These are phyloP conservation scores for Colletotrichum limetticola DNA, from an alignment of 2,329 filamentous ascomycete species.

Conservation along the genomic window DNA sequence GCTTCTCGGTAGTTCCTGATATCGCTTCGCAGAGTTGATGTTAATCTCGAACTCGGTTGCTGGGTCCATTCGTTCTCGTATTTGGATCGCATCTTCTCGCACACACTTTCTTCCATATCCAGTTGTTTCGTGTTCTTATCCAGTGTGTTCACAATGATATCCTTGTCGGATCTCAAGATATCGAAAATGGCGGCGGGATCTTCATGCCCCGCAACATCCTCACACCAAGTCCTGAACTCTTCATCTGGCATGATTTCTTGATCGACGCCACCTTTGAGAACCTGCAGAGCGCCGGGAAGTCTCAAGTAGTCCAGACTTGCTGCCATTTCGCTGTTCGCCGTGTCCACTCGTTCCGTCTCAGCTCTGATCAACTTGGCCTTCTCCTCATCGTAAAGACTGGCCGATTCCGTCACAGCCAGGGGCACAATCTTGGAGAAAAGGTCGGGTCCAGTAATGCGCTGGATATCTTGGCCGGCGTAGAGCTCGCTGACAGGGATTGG, in stretches of 20 bases:
- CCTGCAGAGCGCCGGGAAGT: conserved; percentile 87
- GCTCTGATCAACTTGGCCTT: conserved; percentile 95
- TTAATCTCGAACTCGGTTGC: conserved; percentile 91
- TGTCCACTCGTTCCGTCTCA: conserved; percentile 92
- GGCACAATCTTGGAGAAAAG: conserved; percentile 97
- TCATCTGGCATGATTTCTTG: conserved; percentile 89
- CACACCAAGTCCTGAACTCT: conserved; percentile 94
- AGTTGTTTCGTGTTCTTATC: conserved; percentile 88
- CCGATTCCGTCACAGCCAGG: conserved; percentile 94
- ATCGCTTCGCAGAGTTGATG: conserved; percentile 86
- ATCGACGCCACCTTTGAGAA: conserved; percentile 92
- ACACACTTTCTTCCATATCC: conserved; percentile 97
- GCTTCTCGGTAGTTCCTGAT: conserved; percentile 90
- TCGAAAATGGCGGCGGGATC: conserved; percentile 84
- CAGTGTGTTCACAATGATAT: conserved; percentile 75
- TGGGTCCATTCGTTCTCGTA: conserved; percentile 97
- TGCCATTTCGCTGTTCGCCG: conserved; percentile 94
- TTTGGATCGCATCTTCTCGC: conserved; percentile 99
- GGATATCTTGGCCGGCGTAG: conserved; percentile 97
- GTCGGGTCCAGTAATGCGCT: conserved; percentile 95
- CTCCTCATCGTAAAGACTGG: conserved; percentile 97
- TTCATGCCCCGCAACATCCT: conserved; percentile 88
- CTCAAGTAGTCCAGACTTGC: conserved; percentile 94
- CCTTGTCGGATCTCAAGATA: conserved; percentile 79
- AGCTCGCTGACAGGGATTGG: conserved; percentile 96